Evolutionary conservation across 2,329 filamentous ascomycete species (phyloP), one percentile per base, ranked within the genome.

Genomic region (Microsporum audouinii): DNA sequence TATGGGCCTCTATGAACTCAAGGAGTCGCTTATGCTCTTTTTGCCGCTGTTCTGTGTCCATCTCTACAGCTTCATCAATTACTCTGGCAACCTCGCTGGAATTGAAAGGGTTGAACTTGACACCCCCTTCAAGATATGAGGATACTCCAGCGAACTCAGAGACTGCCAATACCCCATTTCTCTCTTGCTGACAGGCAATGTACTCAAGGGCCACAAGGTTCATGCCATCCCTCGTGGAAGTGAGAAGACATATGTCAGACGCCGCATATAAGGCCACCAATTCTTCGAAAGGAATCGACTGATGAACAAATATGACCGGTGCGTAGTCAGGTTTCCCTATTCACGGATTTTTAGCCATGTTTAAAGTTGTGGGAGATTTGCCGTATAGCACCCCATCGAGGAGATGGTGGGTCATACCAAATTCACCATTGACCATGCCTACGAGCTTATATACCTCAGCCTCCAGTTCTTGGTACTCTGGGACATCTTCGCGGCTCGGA

Each of bases 161-260:
- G 41, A 96, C 82, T 59, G 96, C 90, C 82, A 97, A 88, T 58
- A 91, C 88, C 55, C 92, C 92, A 71, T 96, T 88, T 60, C 88
- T 84, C 69, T 92, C 83, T 66, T 87, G 83, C 72, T 96, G 92
- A 27, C 89, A 91, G 14, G 91, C 91, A 63, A 96, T 94, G 76
- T 96, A 97, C 75, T 97, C 92, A 75, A 95, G 96, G 0, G 90
- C 92, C 23, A 97, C 92, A 12, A 97, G 82, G 73, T 97, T 97
- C 91, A 97, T 96, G 69, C 92, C 92, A 70, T 97, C 92, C 49
- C 92, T 86, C 3, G 88, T 95, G 0, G 88, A 96, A 2, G 88
- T 92, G 45, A 95, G 89, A 3, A 96, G 81, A 71, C 91, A 95
- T 57, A 88, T 88, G 70, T 96, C 91, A 1, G 89, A 90, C 17